These are phyloP conservation scores for Arthrobotrys entomopaga DNA, from an alignment of 2,329 filamentous ascomycete species.

Conservation along the genomic window DNA sequence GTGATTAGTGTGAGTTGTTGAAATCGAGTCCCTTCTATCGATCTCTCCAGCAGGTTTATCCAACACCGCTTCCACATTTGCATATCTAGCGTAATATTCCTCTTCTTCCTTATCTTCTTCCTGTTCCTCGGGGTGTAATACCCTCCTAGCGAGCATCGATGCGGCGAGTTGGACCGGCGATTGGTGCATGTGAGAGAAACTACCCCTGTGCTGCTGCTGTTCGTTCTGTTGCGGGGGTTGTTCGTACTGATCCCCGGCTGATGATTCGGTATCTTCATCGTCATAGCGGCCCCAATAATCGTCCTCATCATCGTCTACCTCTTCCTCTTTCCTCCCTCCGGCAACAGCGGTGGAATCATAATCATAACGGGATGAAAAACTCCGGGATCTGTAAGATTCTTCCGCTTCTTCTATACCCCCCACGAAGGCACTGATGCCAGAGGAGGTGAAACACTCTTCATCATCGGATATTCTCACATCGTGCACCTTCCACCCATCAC, in stretches of 20 bases:
- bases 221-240: slow-evolving; percentile 56
- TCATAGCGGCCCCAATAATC: slow-evolving; percentile 85
- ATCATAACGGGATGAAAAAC: background rate
- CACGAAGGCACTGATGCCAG: slow-evolving; percentile 47
- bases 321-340: slow-evolving; percentile 62
- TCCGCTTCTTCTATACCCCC: slow-evolving; percentile 56
- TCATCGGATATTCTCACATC: slow-evolving; percentile 45
- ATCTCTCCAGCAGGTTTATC: slow-evolving; percentile 63
- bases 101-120: slow-evolving; percentile 67
- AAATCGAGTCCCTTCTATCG: slow-evolving; percentile 42
- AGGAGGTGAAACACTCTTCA: slow-evolving; percentile 19
- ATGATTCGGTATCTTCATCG: slow-evolving; percentile 65
- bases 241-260: slow-evolving; percentile 55
- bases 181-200: slow-evolving; percentile 34
- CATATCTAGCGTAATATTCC: slow-evolving; percentile 80
- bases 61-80: slow-evolving; percentile 80
- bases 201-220: slow-evolving; percentile 59
- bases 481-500: slow-evolving; percentile 45
- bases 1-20: slow-evolving; percentile 25
- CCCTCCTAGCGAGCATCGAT: slow-evolving; percentile 25
- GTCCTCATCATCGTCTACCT: slow-evolving; percentile 72
- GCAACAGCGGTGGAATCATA: slow-evolving; percentile 12
- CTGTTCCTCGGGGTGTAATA: slow-evolving; percentile 15
- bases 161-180: slow-evolving; percentile 60
- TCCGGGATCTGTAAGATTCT: slow-evolving; percentile 44